Evolutionary conservation across 1,284 basidiomycete species (phyloP).

Genomic region (Dichomitus squalens): DNA sequence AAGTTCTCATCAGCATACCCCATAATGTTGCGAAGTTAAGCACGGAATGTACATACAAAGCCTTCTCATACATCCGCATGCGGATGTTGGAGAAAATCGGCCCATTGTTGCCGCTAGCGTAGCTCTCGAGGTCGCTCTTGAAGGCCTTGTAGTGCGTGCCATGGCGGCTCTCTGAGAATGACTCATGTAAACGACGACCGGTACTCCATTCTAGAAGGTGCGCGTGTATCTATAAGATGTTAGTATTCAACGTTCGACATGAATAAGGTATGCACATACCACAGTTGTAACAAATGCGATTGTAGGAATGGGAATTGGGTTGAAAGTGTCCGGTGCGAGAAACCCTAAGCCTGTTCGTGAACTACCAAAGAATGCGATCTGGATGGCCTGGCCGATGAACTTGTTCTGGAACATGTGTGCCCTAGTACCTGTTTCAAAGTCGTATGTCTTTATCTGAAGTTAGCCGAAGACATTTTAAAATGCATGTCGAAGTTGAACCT

Average conservation of each 20-base stretch:
- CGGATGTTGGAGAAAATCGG: neutral
- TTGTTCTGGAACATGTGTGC: neutral
- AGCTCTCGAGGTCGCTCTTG: neutral
- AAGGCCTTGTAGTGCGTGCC: neutral
- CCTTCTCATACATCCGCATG: neutral
- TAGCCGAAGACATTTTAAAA: neutral
- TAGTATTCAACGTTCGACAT: neutral
- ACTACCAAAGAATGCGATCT: neutral
- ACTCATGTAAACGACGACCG: neutral
- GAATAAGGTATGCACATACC: neutral
- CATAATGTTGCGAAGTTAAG: too few relatives aligned
- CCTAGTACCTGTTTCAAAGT: neutral
- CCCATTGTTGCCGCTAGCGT: neutral
- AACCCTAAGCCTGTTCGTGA: neutral
- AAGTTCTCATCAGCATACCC: neutral
- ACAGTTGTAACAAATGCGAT: slow-evolving; percentile 4
- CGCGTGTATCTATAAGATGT: neutral
- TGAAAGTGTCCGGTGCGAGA: neutral
- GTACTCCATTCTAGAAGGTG: neutral
- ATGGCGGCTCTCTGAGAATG: neutral
- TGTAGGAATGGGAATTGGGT: neutral
- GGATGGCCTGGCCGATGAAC: neutral
- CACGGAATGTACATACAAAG: neutral
- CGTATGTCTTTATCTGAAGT: neutral
- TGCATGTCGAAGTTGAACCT: neutral